Percentiles rank a stretch among this genome's conserved stretches.
Conservation (phyloP, 345 rosid species). For the Eucalyptus sideroxylon region DNA sequence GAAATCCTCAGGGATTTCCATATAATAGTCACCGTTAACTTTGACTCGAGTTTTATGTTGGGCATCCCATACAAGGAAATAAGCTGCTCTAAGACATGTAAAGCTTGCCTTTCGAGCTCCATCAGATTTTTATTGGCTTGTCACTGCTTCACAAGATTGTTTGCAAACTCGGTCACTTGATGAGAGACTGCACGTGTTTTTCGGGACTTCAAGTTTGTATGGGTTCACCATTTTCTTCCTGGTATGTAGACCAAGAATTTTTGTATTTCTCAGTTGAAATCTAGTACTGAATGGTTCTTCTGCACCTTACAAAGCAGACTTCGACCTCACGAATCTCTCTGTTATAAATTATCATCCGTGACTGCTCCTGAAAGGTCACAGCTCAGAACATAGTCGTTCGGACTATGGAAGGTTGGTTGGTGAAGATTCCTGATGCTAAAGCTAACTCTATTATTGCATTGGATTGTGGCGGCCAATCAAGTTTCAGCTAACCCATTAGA, state of each 20-base stretch:
- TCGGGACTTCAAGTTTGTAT: not conserved
- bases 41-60: conserved; percentile 7
- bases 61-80: conserved; percentile 33
- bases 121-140: conserved; percentile 1
- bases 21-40: conserved; percentile 14
- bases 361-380: not conserved
- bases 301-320: not conserved
- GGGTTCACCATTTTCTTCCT: not conserved
- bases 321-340: not conserved
- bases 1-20: conserved; percentile 56
- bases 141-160: conserved; percentile 7
- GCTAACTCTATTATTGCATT: not conserved
- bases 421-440: not conserved
- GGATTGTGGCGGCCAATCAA: not conserved
- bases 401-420: not conserved
- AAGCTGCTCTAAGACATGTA: conserved; percentile 43
- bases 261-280: not conserved
- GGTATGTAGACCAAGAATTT: not conserved
- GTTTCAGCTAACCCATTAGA: not conserved
- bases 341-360: not conserved
- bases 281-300: not conserved
- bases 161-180: not conserved
- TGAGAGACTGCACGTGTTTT: not conserved
- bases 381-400: not conserved
- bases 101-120: not conserved